Evolutionary conservation across 2,329 filamentous ascomycete genomes (phyloP), one percentile per base, ranked within the genome.

Genomic region (Verticillium isaacii): DNA sequence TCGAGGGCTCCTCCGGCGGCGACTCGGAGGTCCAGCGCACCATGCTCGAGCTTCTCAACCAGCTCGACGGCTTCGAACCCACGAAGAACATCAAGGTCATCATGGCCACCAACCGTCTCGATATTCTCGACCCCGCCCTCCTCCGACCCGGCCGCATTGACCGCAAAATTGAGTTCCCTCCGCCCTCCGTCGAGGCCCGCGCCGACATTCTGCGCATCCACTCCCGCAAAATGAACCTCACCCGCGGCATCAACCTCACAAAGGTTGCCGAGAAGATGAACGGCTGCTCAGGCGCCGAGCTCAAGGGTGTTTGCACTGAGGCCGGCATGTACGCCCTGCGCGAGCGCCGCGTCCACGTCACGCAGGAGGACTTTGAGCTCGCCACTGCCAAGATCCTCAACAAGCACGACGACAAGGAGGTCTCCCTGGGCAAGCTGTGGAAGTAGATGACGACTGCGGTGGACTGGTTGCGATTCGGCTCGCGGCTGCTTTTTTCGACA

Each of bases 261-360:
- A 99, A 99, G 87, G 96, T 98, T 70, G 95, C 95, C 34, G 95
- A 99, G 83, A 98, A 98, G 86, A 99, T 99, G 95, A 97, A 97
- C 72, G 95, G 95, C 59, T 99, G 95, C 78, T 97, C 93, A 3
- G 95, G 95, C 64, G 95, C 95, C 60, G 95, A 99, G 79, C 80
- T 99, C 70, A 99, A 99, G 87, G 95, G 95, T 81, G 95, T 99
- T 57, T 99, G 95, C 77, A 99, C 95, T 56, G 95, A 99, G 78
- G 93, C 95, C 2, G 95, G 95, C 71, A 99, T 99, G 95, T 99
- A 95, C 74, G 95, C 95, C 15, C 83, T 99, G 66, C 89, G 95
- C 69, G 95, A 99, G 81, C 85, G 95, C 73, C 89, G 95, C 78
- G 94, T 99, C 63, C 95, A 99, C 76, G 95, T 99, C 68, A 99